Evolutionary conservation across 805 yeast genomes (phyloP), one percentile per base, ranked within the genome.

Genomic region (Metschnikowia noctiluminum): DNA sequence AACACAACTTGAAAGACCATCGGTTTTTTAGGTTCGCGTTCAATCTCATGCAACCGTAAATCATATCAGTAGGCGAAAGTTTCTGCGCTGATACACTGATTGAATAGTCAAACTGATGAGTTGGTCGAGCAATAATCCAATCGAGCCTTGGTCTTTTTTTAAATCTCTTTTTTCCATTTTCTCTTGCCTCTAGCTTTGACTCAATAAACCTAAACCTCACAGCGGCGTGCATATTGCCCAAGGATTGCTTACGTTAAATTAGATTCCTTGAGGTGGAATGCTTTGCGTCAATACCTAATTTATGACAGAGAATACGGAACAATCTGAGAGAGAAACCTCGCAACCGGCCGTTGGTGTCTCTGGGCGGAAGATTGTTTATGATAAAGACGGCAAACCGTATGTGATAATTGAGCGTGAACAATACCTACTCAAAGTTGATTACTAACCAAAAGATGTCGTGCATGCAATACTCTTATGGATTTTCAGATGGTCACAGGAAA

Each of bases 351-450:
- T 73, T 42, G 89, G 89, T 0, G 71, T 78, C 2, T 62, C 78
- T 21, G 96, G 96, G 0, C 73, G 85, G 41, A 81, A 79, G 56
- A 84, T 89, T 50, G 67, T 89, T 21, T 81, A 87, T 49, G 97
- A 88, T 61, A 84, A 88, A 62, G 85, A 92, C 66, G 98, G 98
- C 0, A 91, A 89, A 66, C 97, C 97, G 90, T 87, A 74, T 63
- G 94, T 81, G 51, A 9, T 11, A 45, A 3, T 1, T 3, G 11
- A 14, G 26, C n/a, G 10, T 35, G 12, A n/a, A 13, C 9, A n/a
- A 35, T 11, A 14, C 12, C 10, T 21, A 6, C 40, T 28, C 9
- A 14, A 35, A 44, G 27, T 28, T 14, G 12, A 11, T 14, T 37
- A 48, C 54, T 53, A 47, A 43, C 44, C 15, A 12, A 3, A 47